phyloP scores from a whole-genome alignment of 495 filamentous ascomycete species.

The Penicillium chermesinum region DNA sequence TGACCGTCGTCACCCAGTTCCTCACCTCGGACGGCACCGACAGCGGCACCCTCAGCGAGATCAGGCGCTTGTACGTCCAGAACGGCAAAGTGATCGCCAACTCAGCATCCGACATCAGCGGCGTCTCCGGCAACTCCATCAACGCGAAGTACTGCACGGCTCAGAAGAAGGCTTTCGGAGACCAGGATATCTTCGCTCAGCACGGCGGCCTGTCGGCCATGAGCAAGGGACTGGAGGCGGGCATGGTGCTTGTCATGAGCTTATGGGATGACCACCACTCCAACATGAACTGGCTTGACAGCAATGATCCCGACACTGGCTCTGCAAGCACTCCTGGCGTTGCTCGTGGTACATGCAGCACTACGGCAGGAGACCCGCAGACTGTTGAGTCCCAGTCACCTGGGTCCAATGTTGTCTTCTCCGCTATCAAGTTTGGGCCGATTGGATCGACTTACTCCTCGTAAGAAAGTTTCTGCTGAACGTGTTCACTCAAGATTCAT shows the following conservation, averaged over 20 bases:
- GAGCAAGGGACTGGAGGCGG: slow-evolving; percentile 48
- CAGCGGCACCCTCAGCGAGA: slow-evolving; percentile 52
- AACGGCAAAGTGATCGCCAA: slow-evolving; percentile 58
- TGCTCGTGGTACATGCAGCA: slow-evolving; percentile 63
- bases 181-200: slow-evolving; percentile 50
- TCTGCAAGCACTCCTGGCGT: slow-evolving; percentile 55
- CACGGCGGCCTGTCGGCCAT: slow-evolving; percentile 59
- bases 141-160: slow-evolving; percentile 55
- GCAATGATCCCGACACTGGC: slow-evolving; percentile 58
- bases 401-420: slow-evolving; percentile 57
- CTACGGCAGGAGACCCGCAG: slow-evolving; percentile 55
- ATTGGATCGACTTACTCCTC: slow-evolving; percentile 55
- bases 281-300: slow-evolving; percentile 85
- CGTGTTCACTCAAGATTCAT: no score
- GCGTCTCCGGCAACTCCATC: slow-evolving; percentile 53
- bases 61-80: slow-evolving; percentile 71
- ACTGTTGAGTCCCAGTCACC: slow-evolving; percentile 54
- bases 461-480: slow-evolving; percentile 7
- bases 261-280: slow-evolving; percentile 73
- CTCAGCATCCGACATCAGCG: slow-evolving; percentile 47
- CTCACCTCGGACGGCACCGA: slow-evolving; percentile 51
- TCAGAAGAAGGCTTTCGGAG: slow-evolving; percentile 58
- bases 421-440: slow-evolving; percentile 64
- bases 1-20: slow-evolving; percentile 73
- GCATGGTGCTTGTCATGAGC: slow-evolving; percentile 74